These are phyloP conservation scores for Ciborinia camelliae DNA, from an alignment of 2,329 filamentous ascomycete genomes.

Conservation along the genomic window DNA sequence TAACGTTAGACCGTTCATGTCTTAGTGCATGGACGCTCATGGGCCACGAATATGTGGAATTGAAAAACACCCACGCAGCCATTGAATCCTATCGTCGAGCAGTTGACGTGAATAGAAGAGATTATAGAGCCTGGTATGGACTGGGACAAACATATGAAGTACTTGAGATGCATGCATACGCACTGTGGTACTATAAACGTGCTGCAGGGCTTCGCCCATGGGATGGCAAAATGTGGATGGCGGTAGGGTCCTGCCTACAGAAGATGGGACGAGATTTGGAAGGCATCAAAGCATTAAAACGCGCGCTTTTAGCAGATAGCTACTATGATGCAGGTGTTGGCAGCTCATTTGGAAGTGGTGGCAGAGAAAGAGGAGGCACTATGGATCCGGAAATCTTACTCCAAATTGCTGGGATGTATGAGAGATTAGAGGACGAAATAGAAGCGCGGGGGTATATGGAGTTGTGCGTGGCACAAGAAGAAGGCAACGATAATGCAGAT, in stretches of 20 bases:
- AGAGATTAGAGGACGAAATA: conserved; percentile 70
- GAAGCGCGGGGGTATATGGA: conserved; percentile 95
- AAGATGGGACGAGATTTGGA: conserved; percentile 85
- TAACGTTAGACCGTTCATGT: conserved; percentile 86
- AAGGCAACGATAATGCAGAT: conserved; percentile 61
- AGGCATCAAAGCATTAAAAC: conserved; percentile 91
- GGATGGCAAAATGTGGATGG: conserved; percentile 99
- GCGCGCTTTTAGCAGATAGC: conserved; percentile 81
- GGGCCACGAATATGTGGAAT: conserved; percentile 97
- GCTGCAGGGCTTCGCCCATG: conserved; percentile 90
- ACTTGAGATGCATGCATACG: conserved; percentile 96
- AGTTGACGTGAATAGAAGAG: conserved; percentile 91
- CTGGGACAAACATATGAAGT: conserved; percentile 96
- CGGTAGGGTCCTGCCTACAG: conserved; percentile 85
- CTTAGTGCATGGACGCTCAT: conserved; percentile 97
- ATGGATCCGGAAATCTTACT: conserved; percentile 89
- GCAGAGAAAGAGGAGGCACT: conserved; percentile 48
- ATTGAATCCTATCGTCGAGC: conserved; percentile 96
- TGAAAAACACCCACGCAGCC: conserved; percentile 97
- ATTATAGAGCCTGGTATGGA: conserved; percentile 98
- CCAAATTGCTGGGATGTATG: conserved; percentile 87
- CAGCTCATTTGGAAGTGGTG: conserved; percentile 41
- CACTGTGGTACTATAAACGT: conserved; percentile 95
- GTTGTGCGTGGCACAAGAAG: conserved; percentile 87
- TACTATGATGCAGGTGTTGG: conserved; percentile 69